Evolutionary conservation across 345 rosid species (phyloP), one percentile per base, ranked within the genome.

Genomic region (Leavenworthia alabamica): DNA sequence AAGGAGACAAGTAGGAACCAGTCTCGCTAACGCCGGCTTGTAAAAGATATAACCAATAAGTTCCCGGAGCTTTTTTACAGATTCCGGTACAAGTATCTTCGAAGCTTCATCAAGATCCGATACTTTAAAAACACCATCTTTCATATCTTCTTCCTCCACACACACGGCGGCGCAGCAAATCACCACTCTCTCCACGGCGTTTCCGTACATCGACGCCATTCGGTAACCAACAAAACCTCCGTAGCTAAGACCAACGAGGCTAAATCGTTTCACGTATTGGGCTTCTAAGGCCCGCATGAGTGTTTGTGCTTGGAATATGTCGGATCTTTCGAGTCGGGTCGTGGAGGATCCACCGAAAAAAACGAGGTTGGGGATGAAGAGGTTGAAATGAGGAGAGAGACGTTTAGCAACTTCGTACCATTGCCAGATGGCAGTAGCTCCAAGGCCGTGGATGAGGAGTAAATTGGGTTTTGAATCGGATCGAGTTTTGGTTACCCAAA

Each of bases 141-240:
- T 77, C 74, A 91, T 56, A 53, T 88, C 96, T 52, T 71, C 81
- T 75, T 88, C 95, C 70, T 91, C 96, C 79, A 91, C 73, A 58
- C 91, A 86, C 40, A 88, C 81, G 23, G 84, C 92, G n/a, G n/a
- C n/a, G n/a, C n/a, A n/a, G n/a, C n/a, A n/a, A n/a, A n/a, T n/a
- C n/a, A n/a, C n/a, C n/a, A n/a, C n/a, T n/a, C n/a, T n/a, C n/a
- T n/a, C n/a, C n/a, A n/a, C n/a, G n/a, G n/a, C n/a, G n/a, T n/a
- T n/a, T n/a, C n/a, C n/a, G n/a, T n/a, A 81, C 82, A 75, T 75
- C 31, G 85, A 68, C 35, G 96, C 96, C 77, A 88, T 80, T 29
- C 85, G 76, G 70, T 90, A 88, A 52, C 81, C 94, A 0, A 86
- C 84, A 33, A 90, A 85, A 13, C 96, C 97, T 0, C 97, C 96